A percentile compares a stretch with the other conserved stretches of the same genome.
Conservation (phyloP, 768 basidiomycete genomes). For the Suillus fuscotomentosus region DNA sequence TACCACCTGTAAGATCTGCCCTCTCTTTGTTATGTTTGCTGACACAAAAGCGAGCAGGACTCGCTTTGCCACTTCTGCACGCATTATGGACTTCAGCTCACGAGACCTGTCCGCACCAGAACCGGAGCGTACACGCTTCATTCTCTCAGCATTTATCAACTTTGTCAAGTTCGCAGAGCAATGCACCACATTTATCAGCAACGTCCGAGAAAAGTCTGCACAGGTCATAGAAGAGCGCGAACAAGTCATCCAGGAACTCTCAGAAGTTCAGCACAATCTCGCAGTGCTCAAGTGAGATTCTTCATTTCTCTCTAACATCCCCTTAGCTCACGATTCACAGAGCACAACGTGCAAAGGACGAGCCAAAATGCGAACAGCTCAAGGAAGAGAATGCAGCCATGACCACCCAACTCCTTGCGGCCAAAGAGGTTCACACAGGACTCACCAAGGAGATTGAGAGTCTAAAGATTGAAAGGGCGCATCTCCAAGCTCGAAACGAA, state of each 20-base stretch:
- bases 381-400: slow-evolving; percentile 59
- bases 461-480: slow-evolving; percentile 70
- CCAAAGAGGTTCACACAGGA: slow-evolving; percentile 60
- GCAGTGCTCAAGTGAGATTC: slow-evolving; percentile 52
- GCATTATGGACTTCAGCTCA: slow-evolving; percentile 74
- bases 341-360: slow-evolving; percentile 62
- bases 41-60: slow-evolving; percentile 37
- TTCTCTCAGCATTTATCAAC: slow-evolving; percentile 90
- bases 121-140: slow-evolving; percentile 65
- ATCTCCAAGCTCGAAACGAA: slow-evolving; percentile 67
- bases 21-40: background rate
- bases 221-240: slow-evolving; percentile 62
- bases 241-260: slow-evolving; percentile 46
- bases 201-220: slow-evolving; percentile 60
- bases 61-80: slow-evolving; percentile 70
- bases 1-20: slow-evolving; percentile 56
- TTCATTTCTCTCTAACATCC: background rate
- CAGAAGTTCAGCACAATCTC: slow-evolving; percentile 51
- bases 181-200: slow-evolving; percentile 57
- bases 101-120: slow-evolving; percentile 76
- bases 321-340: slow-evolving; percentile 31
- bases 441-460: slow-evolving; percentile 66
- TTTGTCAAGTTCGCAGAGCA: slow-evolving; percentile 89
- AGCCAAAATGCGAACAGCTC: slow-evolving; percentile 64
- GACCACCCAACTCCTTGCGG: slow-evolving; percentile 63